Base-by-base conservation (phyloP, 768 basidiomycete species). In the Phylloporus sp. region DNA sequence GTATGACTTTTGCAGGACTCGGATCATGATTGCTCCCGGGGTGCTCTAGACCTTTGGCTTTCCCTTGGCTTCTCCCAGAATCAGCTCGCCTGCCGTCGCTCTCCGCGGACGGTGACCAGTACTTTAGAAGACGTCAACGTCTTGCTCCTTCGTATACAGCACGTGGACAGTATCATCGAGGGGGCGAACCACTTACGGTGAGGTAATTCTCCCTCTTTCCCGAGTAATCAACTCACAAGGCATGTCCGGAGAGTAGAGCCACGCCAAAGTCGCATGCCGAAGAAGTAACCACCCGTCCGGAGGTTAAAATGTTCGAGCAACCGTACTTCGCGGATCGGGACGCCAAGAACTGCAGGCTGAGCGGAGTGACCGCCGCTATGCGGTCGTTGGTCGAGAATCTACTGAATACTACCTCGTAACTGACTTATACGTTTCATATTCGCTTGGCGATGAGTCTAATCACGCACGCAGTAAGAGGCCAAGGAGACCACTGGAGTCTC, bases 301-400 rank as follows among this genome's bases (percentile, higher is more conserved):
- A 46, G 38, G 47, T 35, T 26, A 35, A 15, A 10, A 23, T 27
- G 26, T 18, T 27, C 26, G 35, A 18, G 23, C 44, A 34, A 34
- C 27, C 43, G 21, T 18, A 24, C 28, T 42, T 22, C 31, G 38
- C 55, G 49, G 46, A 55, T 58, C 46, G 33, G 34, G 31, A 26
- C 7, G 58, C 58, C 59, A 59, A 59, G 59, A 49, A 38, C 10
- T 38, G 39, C 41, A 34, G 11, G 34, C 21, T 24, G n/a, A 20
- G 21, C 38, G 50, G 41, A 39, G 46, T 28, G 35, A 38, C 26
- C 14, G 8, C n/a, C n/a, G n/a, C 31, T 22, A 9, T 33, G 33
- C 23, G 17, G 21, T 42, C 32, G 33, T 48, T 15, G 13, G 22
- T 31, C 44, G 31, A 41, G 42, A 44, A 43, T 35, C 33, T 34